Evolutionary conservation across 345 rosid species (phyloP).

Genomic region (Eucalyptus tenuipes): DNA sequence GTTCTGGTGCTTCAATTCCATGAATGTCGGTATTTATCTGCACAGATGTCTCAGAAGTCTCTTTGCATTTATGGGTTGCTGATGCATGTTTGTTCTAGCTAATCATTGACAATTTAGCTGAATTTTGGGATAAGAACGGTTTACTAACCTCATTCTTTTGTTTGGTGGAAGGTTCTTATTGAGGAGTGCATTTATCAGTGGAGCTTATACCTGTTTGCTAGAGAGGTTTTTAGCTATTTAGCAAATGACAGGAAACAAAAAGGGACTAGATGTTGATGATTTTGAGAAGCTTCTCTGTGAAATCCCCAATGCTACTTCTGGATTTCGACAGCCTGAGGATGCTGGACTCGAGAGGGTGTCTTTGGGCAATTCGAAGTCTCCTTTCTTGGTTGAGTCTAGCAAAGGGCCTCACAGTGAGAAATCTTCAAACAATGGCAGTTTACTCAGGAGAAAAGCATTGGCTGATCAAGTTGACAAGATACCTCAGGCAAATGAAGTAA

Average conservation of each 20-base stretch:
- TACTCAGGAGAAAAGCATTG: slow-evolving; percentile 4
- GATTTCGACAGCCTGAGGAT: slow-evolving; percentile 29
- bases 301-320: slow-evolving; percentile 70
- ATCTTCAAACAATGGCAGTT: slow-evolving; percentile 11
- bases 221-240: neutral
- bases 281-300: slow-evolving; percentile 71
- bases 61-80: neutral
- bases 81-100: neutral
- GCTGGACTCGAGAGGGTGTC: slow-evolving; percentile 9
- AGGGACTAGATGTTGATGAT: slow-evolving; percentile 56
- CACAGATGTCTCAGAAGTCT: neutral
- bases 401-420: slow-evolving; percentile 13
- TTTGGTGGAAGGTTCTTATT: neutral
- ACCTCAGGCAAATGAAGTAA: slow-evolving; percentile 14
- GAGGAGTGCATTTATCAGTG: neutral
- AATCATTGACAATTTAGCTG: neutral
- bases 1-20: neutral
- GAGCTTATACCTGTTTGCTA: neutral
- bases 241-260: slow-evolving; percentile 45
- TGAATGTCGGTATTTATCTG: neutral
- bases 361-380: slow-evolving; percentile 4
- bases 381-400: slow-evolving; percentile 22
- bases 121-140: neutral
- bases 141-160: neutral
- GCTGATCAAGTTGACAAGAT: slow-evolving; percentile 13